phyloP scores from a whole-genome alignment of 352 stramenopile species.

The Globisporangium cederbergense region DNA sequence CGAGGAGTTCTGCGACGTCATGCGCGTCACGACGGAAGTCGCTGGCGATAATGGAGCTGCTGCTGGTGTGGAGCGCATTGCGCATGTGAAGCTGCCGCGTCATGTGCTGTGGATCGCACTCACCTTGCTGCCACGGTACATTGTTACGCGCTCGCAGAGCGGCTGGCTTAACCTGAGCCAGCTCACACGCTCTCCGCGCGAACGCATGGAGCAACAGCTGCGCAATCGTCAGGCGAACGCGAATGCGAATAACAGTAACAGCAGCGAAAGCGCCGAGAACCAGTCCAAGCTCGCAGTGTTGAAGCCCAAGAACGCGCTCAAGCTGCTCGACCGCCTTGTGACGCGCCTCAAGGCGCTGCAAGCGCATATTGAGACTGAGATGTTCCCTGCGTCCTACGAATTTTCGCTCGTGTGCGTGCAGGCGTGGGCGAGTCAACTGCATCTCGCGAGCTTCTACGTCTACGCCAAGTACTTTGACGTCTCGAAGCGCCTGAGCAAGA shows the following conservation, averaged over 20 bases:
- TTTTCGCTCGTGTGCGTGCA: slow-evolving; percentile 45
- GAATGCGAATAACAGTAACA: slow-evolving; percentile 1
- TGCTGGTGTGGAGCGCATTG: slow-evolving; percentile 5
- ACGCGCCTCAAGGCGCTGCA: slow-evolving; percentile 36
- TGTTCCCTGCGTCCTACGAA: slow-evolving; percentile 57
- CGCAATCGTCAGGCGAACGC: slow-evolving; percentile 36
- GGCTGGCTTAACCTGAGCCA: slow-evolving; percentile 73
- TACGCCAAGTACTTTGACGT: slow-evolving; percentile 67
- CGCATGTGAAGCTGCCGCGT: slow-evolving; percentile 30
- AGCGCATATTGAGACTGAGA: slow-evolving; percentile 36
- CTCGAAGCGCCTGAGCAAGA: slow-evolving; percentile 58
- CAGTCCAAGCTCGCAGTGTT: slow-evolving; percentile 6
- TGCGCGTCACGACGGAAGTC: slow-evolving; percentile 43
- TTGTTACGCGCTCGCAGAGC: slow-evolving; percentile 52
- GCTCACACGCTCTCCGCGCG: slow-evolving; percentile 55
- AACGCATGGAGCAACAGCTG: slow-evolving; percentile 80
- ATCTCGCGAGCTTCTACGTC: slow-evolving; percentile 78
- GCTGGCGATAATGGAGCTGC: background rate
- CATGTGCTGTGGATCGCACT: slow-evolving; percentile 61
- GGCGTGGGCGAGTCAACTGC: slow-evolving; percentile 46
- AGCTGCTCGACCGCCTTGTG: slow-evolving; percentile 42
- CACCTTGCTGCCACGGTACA: slow-evolving; percentile 56
- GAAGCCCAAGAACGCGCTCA: slow-evolving; percentile 20
- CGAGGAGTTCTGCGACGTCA: slow-evolving; percentile 84
- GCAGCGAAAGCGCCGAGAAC: background rate